A percentile compares a stretch with the other conserved stretches of the same genome.
phyloP scores from a whole-genome alignment of 345 rosid genomes.

The Balakata baccata region DNA sequence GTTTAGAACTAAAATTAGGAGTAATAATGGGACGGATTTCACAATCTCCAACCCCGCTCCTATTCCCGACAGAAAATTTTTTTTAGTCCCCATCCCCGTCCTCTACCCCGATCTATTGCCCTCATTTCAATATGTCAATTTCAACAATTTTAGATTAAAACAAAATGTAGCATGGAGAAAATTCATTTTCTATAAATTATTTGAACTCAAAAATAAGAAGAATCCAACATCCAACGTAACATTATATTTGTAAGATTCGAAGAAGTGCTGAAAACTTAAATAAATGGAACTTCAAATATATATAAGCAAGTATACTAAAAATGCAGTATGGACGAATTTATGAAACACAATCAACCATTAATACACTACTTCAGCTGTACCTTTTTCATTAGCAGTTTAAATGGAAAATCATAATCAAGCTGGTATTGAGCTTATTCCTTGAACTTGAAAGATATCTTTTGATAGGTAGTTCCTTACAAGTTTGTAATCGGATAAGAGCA shows the following conservation, averaged over 20 bases:
- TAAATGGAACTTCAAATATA: background rate
- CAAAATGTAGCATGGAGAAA: too few species aligned
- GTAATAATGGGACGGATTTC: too few species aligned
- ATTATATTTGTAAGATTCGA: background rate
- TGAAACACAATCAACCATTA: background rate
- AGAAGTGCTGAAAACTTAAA: background rate
- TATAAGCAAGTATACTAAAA: background rate
- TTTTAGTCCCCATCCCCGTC: too few species aligned
- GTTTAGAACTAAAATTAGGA: too few species aligned
- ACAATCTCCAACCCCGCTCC: too few species aligned
- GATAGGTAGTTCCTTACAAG: background rate
- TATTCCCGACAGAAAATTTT: too few species aligned
- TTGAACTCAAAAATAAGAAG: too few species aligned
- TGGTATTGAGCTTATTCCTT: too few species aligned
- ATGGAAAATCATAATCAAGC: background rate
- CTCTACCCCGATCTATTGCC: too few species aligned
- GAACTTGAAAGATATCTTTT: background rate
- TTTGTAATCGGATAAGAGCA: background rate
- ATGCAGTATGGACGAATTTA: background rate
- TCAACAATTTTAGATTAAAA: too few species aligned
- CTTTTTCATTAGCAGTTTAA: background rate
- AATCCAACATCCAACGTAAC: background rate
- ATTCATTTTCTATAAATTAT: too few species aligned
- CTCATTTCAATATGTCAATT: too few species aligned
- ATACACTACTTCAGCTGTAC: background rate